A percentile compares a stretch with the other conserved stretches of the same genome.
These are phyloP conservation scores for Clonostachys solani DNA, from an alignment of 2,329 filamentous ascomycete species.

Conservation along the genomic window DNA sequence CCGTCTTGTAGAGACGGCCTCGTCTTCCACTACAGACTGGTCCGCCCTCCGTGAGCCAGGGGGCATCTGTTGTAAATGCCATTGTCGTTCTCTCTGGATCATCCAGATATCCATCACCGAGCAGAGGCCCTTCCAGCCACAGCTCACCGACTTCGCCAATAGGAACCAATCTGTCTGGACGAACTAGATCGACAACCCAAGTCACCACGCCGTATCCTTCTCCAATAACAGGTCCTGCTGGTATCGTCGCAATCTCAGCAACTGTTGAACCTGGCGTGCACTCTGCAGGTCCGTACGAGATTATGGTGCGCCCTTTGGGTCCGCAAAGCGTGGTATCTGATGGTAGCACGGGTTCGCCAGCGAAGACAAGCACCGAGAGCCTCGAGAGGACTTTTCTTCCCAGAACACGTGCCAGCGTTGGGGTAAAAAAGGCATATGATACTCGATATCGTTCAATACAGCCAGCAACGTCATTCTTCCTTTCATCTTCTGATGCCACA, in stretches of 20 bases:
- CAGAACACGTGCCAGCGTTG: constrained; percentile 11
- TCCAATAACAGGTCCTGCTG: constrained; percentile 1
- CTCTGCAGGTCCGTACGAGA: constrained; percentile 1
- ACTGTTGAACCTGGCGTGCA: constrained; percentile 3
- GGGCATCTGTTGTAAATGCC: constrained; percentile 55
- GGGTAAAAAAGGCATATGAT: constrained; percentile 7
- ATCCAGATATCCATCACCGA: constrained; percentile 59
- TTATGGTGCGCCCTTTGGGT: constrained; percentile 11
- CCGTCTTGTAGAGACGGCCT: constrained; percentile 76
- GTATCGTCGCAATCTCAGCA: constrained; percentile 16
- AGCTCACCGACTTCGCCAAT: constrained; percentile 62
- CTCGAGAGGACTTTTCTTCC: constrained; percentile 8
- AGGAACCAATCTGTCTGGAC: constrained; percentile 16
- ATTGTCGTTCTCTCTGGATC: constrained; percentile 43
- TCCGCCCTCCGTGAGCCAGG: constrained; percentile 24
- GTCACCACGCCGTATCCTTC: constrained; percentile 1
- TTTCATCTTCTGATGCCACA: constrained; percentile 7
- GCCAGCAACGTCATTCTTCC: constrained; percentile 4
- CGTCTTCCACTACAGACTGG: constrained; percentile 18
- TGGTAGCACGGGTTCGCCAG: constrained; percentile 11
- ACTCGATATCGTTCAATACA: constrained; percentile 6
- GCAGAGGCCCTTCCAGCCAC: constrained; percentile 81
- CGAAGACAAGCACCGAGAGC: constrained; percentile 10
- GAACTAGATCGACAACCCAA: constrained; percentile 35
- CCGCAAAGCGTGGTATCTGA: constrained; percentile 15